phyloP scores from a whole-genome alignment of 2,329 filamentous ascomycete genomes.

The Aspergillus neotritici region DNA sequence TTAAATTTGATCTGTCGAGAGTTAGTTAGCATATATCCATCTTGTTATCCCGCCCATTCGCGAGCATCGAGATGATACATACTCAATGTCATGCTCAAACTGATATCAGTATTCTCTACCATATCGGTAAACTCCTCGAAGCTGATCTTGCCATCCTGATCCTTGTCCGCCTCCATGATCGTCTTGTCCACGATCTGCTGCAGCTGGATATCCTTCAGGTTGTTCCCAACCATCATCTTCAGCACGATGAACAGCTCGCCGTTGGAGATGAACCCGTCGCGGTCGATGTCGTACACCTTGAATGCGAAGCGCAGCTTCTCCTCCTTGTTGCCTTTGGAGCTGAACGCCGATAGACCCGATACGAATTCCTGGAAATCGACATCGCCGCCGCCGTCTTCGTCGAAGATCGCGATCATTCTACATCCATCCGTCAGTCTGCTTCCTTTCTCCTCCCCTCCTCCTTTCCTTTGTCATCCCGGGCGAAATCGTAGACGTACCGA shows the following conservation, averaged over 20 bases:
- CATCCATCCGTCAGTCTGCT: neutral
- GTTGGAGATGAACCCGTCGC: constrained; percentile 97
- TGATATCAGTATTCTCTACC: constrained; percentile 86
- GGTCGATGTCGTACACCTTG: constrained; percentile 99
- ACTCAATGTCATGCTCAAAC: constrained; percentile 64
- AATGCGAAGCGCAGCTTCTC: constrained; percentile 97
- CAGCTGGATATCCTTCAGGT: constrained; percentile 96
- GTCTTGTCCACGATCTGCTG: constrained; percentile 99
- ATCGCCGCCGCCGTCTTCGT: constrained; percentile 94
- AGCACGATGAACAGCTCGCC: constrained; percentile 98
- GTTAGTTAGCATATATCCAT: constrained; percentile 5
- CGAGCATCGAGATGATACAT: too few species aligned
- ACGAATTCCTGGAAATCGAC: constrained; percentile 99
- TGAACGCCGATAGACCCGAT: constrained; percentile 88
- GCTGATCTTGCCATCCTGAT: constrained; percentile 95
- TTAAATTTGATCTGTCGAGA: constrained; percentile 20
- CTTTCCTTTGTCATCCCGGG: too few species aligned
- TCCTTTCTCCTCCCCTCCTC: too few species aligned
- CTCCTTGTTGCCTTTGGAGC: constrained; percentile 97
- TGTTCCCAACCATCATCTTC: constrained; percentile 99
- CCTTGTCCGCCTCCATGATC: constrained; percentile 97
- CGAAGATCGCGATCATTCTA: constrained; percentile 98
- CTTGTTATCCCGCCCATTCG: too few species aligned
- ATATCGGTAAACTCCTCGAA: constrained; percentile 99
- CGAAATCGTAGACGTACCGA: constrained; percentile 54